A percentile compares a stretch with the other conserved stretches of the same genome.
phyloP scores from a whole-genome alignment of 257 asterid species.

The Cynanchum wilfordii region DNA sequence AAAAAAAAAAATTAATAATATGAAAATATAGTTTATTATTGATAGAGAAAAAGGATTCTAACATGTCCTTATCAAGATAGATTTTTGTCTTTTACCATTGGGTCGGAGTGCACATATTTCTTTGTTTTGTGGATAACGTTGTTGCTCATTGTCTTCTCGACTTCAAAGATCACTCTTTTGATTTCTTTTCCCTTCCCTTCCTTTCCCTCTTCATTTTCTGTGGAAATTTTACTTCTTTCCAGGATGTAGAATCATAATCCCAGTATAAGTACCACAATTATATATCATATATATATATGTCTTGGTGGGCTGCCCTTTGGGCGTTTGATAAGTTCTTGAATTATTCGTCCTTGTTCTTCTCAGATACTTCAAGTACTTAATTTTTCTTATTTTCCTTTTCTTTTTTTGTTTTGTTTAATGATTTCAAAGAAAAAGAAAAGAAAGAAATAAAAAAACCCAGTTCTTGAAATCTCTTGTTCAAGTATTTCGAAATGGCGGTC shows the following conservation, averaged over 20 bases:
- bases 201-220: not conserved
- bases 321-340: not conserved
- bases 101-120: not conserved
- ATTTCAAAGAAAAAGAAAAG: not conserved
- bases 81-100: not conserved
- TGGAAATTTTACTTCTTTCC: not conserved
- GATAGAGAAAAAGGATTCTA: too few species aligned
- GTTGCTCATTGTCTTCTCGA: too few species aligned
- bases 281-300: too few species aligned
- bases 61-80: not conserved
- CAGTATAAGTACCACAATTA: too few species aligned
- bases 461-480: not conserved
- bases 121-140: not conserved
- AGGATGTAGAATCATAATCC: not conserved
- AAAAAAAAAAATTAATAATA: too few species aligned
- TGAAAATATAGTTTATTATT: too few species aligned
- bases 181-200: too few species aligned
- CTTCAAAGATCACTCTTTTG: not conserved
- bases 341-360: not conserved
- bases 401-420: not conserved
- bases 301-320: not conserved
- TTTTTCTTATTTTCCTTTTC: too few species aligned
- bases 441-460: not conserved
- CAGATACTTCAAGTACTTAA: not conserved
- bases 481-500: slow-evolving; percentile 20